phyloP scores from a whole-genome alignment of 306 rosid genomes.

The Citrullus mucosospermus region DNA sequence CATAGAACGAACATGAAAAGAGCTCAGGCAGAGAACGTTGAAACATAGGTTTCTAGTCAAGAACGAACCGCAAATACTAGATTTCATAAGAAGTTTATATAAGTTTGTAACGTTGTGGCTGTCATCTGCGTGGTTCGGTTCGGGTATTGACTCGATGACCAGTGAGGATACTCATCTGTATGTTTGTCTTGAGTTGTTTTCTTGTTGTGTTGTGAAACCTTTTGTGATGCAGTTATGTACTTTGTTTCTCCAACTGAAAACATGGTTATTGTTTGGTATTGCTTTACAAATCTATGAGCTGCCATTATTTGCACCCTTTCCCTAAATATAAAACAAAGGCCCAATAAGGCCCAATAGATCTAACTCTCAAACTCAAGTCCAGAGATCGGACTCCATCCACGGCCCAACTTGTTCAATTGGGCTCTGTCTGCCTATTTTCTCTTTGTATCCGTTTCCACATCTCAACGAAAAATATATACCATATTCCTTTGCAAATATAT shows the following conservation, averaged over 20 bases:
- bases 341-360: neutral
- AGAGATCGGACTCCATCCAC: neutral
- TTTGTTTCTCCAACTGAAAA: neutral
- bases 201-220: neutral
- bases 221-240: neutral
- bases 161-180: neutral
- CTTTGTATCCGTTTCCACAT: neutral
- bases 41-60: slow-evolving; percentile 70
- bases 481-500: neutral
- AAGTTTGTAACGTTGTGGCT: neutral
- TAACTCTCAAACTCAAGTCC: neutral
- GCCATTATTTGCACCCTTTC: neutral
- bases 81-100: neutral
- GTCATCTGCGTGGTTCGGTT: slow-evolving; percentile 62
- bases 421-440: neutral
- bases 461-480: neutral
- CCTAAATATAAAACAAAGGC: neutral
- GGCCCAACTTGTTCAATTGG: neutral
- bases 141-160: slow-evolving; percentile 82
- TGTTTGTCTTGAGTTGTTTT: neutral
- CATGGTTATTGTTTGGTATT: neutral
- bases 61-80: slow-evolving; percentile 64
- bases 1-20: slow-evolving; percentile 13
- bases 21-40: slow-evolving; percentile 1
- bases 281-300: neutral